Percentiles rank a stretch among this genome's conserved stretches.
Conservation (phyloP, 768 basidiomycete species). For the Mycena latifolia region DNA sequence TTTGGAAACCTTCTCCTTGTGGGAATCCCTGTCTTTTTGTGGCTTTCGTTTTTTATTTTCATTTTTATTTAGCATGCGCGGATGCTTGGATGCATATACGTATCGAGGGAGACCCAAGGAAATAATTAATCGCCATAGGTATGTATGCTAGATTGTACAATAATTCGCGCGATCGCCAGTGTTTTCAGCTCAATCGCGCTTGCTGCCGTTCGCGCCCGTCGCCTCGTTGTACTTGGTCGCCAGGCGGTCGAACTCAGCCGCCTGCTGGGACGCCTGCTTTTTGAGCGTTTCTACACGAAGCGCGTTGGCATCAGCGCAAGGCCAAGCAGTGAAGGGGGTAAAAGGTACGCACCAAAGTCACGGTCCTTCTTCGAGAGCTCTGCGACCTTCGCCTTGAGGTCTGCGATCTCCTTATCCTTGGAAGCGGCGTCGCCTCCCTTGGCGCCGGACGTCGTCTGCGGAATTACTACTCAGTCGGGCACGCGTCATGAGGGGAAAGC, state of each 20-base stretch:
- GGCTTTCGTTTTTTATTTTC: no score
- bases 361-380: conserved; percentile 67
- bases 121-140: conserved; percentile 8
- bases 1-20: conserved; percentile 5
- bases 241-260: conserved; percentile 84
- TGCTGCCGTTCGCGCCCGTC: conserved; percentile 70
- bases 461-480: no score
- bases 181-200: conserved; percentile 56
- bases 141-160: conserved; percentile 29
- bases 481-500: no score
- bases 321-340: no score
- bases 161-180: background rate
- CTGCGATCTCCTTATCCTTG: conserved; percentile 64
- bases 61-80: conserved; percentile 1
- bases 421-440: conserved; percentile 51
- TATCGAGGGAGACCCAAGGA: conserved; percentile 6
- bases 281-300: conserved; percentile 85
- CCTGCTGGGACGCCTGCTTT: conserved; percentile 85
- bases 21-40: no score
- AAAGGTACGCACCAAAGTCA: no score
- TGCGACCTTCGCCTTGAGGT: conserved; percentile 77
- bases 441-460: conserved; percentile 35
- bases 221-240: conserved; percentile 82
- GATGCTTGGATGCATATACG: no score
- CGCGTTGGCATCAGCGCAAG: no score